Base-by-base conservation (phyloP, 2,329 filamentous ascomycete species). In the Ceratocystis huliohia region DNA sequence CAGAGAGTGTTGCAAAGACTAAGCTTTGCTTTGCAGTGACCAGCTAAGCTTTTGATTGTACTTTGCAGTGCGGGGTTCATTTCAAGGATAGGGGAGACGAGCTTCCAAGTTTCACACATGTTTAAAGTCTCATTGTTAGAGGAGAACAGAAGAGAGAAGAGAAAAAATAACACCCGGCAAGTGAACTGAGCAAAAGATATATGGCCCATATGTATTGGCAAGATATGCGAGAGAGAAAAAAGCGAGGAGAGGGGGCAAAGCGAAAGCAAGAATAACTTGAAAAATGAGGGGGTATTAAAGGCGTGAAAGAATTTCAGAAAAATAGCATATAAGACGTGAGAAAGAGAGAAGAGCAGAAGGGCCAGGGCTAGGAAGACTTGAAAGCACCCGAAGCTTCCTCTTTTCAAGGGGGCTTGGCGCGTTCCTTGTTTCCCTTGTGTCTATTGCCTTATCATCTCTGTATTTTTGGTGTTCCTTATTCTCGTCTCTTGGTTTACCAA, bases 401-500 rank as follows among this genome's bases (percentile, higher is more conserved):
- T 48, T 57, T 30, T 33, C 6, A 28, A 28, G 53, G 25, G 53
- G 22, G 53, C 25, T 15, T 13, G 20, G 53, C 53, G 20, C 45
- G 15, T n/a, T 57, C 3, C 30, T 15, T 53, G 20, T 53, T 53
- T 6, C 45, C n/a, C 22, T 22, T 50, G 46, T 50, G 8, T 5
- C 22, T 50, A 2, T 13, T 50, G 28, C 20, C 25, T 4, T 57
- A 30, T 30, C 7, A 6, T 22, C 53, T 63, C 30, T 53, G 30
- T 33, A 33, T 17, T 15, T 37, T 56, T 63, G 37, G 25, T 64
- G 41, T 65, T 15, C 25, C 25, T 63, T 57, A 28, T 50, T 28
- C 25, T 61, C 25, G 44, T 44, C 44, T 33, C 62, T 41, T 22
- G 56, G 37, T 72, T 71, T 86, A 89, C 94, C 94, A 97, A 75